Evolutionary conservation across 192 early-diverging fungal genomes (phyloP), one percentile per base, ranked within the genome.

Genomic region (Backusella luteola): DNA sequence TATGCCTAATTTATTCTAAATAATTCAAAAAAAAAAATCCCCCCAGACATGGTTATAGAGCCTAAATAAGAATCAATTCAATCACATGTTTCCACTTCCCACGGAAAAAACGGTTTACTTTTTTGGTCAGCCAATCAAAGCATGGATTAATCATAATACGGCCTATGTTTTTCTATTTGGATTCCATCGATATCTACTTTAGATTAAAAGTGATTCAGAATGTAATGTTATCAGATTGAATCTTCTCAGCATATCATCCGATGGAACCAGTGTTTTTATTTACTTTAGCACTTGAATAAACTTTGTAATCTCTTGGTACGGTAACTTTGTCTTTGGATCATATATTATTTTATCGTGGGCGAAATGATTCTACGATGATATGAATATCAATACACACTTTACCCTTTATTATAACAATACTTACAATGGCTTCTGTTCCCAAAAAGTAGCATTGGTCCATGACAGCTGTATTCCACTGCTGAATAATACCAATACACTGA

Each of bases 341-440:
- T 97, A 97, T 19, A 96, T 90, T 49, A 99, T 90, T 41, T 98
- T 75, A 80, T 99, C 98, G 77, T 99, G 98, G 2, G 98, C 88
- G 82, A 99, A 94, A 76, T 99, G 98, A 84, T 98, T 96, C 93
- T 94, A 42, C 41, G 4, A 1, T 36, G 5, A 8, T 73, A 15
- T 70, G 26, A 12, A 3, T 70, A 70, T 9, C 23, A 63, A 12
- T 11, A 8, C 32, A 56, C 23, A n/a, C 8, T 3, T 12, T 56
- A 26, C 17, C 17, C 8, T 21, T 32, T 56, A 56, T n/a, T 63
- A 12, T 14, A 12, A 29, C 14, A 26, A 7, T 35, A 88, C 86
- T 76, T 83, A 94, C 93, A 79, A 98, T 88, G 52, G 97, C 96
- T 83, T 99, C 97, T 94, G 96, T 96, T 7, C 94, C 96, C 14